Evolutionary conservation across 257 asterid genomes (phyloP).

Genomic region (Jaltomata sinuosa): DNA sequence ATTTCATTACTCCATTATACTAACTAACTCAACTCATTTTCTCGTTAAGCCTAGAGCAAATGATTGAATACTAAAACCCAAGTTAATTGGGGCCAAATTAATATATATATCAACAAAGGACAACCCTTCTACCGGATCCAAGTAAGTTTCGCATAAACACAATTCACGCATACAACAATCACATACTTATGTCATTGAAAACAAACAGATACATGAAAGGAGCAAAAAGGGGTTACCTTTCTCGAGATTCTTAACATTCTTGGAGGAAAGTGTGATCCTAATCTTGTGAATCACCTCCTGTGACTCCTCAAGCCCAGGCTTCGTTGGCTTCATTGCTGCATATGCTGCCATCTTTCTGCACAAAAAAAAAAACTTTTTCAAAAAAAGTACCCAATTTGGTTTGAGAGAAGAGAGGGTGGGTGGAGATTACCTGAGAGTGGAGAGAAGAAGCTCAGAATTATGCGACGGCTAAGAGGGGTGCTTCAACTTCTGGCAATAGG

Average conservation of each 20-base stretch:
- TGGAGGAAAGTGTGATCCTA: conserved; percentile 2
- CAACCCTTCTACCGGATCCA: neutral
- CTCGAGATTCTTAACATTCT: conserved; percentile 1
- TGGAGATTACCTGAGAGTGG: neutral
- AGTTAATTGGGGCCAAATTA: neutral
- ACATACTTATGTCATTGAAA: neutral
- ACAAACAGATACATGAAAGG: neutral
- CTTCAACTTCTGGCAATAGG: neutral
- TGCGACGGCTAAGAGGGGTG: neutral
- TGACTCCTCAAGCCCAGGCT: conserved; percentile 2
- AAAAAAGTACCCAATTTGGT: neutral
- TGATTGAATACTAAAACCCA: neutral
- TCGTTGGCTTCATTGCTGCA: conserved; percentile 3
- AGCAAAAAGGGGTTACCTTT: neutral
- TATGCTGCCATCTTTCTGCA: conserved; percentile 1
- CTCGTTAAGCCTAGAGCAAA: neutral
- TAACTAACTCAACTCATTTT: neutral
- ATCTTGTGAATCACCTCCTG: neutral
- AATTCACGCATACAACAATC: neutral
- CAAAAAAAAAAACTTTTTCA: neutral
- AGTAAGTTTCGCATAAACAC: neutral
- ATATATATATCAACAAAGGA: neutral
- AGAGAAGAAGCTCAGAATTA: neutral
- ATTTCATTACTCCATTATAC: neutral
- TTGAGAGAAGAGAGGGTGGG: too few species aligned